Base-by-base conservation (phyloP, 164 flowering plant species). In the Vitis rupestris region DNA sequence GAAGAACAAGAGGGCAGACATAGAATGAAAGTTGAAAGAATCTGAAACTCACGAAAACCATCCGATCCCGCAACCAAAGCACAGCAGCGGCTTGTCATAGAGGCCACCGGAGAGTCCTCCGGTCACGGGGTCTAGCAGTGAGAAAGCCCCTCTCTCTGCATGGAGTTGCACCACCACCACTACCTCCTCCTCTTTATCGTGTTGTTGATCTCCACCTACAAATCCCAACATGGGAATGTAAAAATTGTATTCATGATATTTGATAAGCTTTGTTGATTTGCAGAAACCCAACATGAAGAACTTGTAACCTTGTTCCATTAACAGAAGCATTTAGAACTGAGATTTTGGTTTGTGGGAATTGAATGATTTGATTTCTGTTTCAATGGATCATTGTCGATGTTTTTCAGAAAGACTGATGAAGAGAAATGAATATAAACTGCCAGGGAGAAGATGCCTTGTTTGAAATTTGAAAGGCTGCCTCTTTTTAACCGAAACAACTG, bases 41-140 rank as follows among this genome's bases (percentile, higher is more conserved):
- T 37, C 37, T 9, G 0, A 47, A 48, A 74, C 82, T 72, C 53
- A 79, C 82, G 74, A 79, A 55, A 75, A 70, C 79, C 82, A 79
- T 50, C 82, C 82, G 63, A 79, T 63, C 12, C 82, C 82, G 64
- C 82, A 79, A 29, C 82, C 79, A 49, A 66, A 79, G 50, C 79
- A 79, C 3, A 76, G 61, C 19, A 79, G 76, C 10, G 79, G 82
- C 53, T 63, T 69, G 12, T 79, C 82, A 17, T 69, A 72, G 10
- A 48, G 7, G 55, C 76, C 78, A 49, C 65, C 10, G 10, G 64
- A 61, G 64, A 19, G 3, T 61, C 64, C 64, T 3, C 8, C 13
- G 0, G 64, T 9, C 14, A 7, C 13, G 0, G 1, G 30, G 12
- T 14, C 63, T 10, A 70, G 12, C 61, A 70, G 12, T 31, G 73